Conservation (phyloP, 1,284 basidiomycete species). For the Boletus coffeatus region DNA sequence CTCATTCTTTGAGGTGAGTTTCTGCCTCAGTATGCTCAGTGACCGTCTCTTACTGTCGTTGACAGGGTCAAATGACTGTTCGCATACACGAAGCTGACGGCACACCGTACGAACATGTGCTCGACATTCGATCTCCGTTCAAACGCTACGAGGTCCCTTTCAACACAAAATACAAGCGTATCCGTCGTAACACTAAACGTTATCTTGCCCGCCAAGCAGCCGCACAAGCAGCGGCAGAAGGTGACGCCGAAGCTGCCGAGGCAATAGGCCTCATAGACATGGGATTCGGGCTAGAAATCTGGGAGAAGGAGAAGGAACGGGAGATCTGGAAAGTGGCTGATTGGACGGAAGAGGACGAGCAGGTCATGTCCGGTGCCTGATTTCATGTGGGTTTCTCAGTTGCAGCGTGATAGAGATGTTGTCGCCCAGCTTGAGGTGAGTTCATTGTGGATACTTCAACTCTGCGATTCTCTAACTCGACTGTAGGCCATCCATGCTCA, state of each 20-base stretch:
- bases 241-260: slow-evolving; percentile 85
- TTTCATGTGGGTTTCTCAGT: slow-evolving; percentile 98
- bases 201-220: slow-evolving; percentile 93
- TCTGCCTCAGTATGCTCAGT: slow-evolving; percentile 1
- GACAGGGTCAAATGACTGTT: slow-evolving; percentile 92
- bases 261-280: slow-evolving; percentile 94
- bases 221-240: slow-evolving; percentile 88
- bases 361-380: slow-evolving; percentile 90
- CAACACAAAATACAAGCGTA: slow-evolving; percentile 99
- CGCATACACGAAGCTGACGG: slow-evolving; percentile 99
- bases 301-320: slow-evolving; percentile 93
- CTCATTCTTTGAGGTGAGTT: slow-evolving; percentile 73
- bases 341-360: slow-evolving; percentile 97
- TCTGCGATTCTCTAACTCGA: slow-evolving; percentile 5
- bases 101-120: slow-evolving; percentile 97
- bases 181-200: slow-evolving; percentile 90
- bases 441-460: slow-evolving; percentile 7
- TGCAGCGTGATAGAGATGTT: slow-evolving; percentile 97
- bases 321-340: slow-evolving; percentile 95
- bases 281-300: slow-evolving; percentile 92
- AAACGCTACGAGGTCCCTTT: slow-evolving; percentile 97
- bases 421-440: slow-evolving; percentile 92
- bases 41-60: slow-evolving; percentile 6
- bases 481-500: slow-evolving; percentile 81
- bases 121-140: slow-evolving; percentile 83